Conservation (phyloP, 2,329 filamentous ascomycete species). For the Scortechinia acanthostroma region DNA sequence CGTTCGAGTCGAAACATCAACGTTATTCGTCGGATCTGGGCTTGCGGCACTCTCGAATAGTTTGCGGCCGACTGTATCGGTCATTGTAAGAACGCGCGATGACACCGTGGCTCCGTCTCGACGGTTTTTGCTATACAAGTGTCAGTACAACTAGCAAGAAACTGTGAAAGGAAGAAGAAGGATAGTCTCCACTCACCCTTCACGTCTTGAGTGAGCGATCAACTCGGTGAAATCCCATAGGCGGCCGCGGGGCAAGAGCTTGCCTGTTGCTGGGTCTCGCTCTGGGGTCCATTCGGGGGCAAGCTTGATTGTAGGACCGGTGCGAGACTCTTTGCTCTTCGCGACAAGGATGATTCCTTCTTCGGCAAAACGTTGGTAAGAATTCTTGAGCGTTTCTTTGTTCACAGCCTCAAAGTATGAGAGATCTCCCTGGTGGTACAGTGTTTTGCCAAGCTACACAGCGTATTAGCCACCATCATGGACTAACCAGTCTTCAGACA, state of each 20-base stretch:
- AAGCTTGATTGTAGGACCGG: constrained; percentile 57
- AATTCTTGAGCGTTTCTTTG: constrained; percentile 93
- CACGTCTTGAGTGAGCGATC: constrained; percentile 74
- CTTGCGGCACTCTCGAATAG: background rate
- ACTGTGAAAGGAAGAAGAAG: background rate
- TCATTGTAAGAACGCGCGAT: background rate
- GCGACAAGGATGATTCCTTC: constrained; percentile 78
- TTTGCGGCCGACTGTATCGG: background rate
- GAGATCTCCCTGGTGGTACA: constrained; percentile 95
- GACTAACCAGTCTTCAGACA: constrained; percentile 5
- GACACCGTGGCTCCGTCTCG: constrained; percentile 1
- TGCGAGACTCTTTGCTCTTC: constrained; percentile 58
- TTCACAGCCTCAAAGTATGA: constrained; percentile 98
- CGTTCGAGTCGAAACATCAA: background rate
- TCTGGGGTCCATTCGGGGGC: constrained; percentile 69
- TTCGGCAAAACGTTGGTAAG: constrained; percentile 79
- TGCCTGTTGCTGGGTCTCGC: constrained; percentile 52
- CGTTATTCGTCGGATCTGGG: background rate
- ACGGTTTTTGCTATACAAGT: background rate
- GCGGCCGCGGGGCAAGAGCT: constrained; percentile 62
- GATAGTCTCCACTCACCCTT: constrained; percentile 84
- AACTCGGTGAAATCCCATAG: constrained; percentile 89
- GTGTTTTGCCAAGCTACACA: constrained; percentile 76
- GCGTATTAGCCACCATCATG: background rate
- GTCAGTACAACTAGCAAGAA: background rate